Conservation (phyloP, 129 eudicot species). For the Ambrosia artemisiifolia region DNA sequence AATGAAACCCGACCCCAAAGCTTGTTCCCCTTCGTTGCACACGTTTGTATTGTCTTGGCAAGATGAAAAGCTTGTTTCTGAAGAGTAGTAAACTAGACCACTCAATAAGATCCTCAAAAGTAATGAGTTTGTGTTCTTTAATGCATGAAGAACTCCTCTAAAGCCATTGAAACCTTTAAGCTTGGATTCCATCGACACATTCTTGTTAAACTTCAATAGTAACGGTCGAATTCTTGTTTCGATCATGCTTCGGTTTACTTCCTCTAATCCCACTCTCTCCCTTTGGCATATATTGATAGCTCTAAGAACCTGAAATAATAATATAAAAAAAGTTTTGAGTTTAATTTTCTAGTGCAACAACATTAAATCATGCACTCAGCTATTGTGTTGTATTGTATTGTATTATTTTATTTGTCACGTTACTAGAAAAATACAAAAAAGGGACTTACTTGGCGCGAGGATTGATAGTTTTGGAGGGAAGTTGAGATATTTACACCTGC, state of each 20-base stretch:
- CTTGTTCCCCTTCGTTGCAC: slow-evolving; percentile 28
- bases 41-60: slow-evolving; percentile 20
- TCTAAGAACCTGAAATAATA: slow-evolving; percentile 47
- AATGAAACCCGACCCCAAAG: slow-evolving; percentile 50
- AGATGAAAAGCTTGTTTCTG: slow-evolving; percentile 37
- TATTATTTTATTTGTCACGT: too few relatives aligned
- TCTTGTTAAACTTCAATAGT: slow-evolving; percentile 37
- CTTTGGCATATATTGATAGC: slow-evolving; percentile 54
- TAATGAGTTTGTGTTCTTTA: slow-evolving; percentile 48
- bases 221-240: slow-evolving; percentile 49
- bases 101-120: slow-evolving; percentile 41
- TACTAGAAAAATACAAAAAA: background rate
- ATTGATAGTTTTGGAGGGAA: slow-evolving; percentile 50
- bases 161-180: slow-evolving; percentile 55
- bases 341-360: slow-evolving; percentile 17
- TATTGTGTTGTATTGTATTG: too few relatives aligned
- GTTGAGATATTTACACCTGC: slow-evolving; percentile 53
- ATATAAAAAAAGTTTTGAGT: slow-evolving; percentile 13
- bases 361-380: background rate
- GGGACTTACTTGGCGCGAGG: slow-evolving; percentile 46
- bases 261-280: slow-evolving; percentile 60
- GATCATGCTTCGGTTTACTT: slow-evolving; percentile 50
- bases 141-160: slow-evolving; percentile 54
- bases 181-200: slow-evolving; percentile 43
- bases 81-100: slow-evolving; percentile 46